Conservation (phyloP, 305 asterid genomes). For the Solanum chacoense region DNA sequence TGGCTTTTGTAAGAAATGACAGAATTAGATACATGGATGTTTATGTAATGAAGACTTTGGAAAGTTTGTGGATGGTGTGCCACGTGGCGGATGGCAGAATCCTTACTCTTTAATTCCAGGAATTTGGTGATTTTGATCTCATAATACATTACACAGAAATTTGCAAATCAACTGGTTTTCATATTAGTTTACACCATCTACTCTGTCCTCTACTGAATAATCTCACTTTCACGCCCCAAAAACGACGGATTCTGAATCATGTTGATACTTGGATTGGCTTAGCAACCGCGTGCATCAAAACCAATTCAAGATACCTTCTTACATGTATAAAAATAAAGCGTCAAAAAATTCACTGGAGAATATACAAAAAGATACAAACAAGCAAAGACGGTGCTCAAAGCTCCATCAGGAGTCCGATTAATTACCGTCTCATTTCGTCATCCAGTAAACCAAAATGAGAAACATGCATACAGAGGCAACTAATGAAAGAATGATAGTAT, state of each 20-base stretch:
- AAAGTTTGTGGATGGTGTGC: not conserved
- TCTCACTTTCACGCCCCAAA: not conserved
- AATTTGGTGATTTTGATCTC: not conserved
- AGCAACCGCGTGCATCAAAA: not conserved
- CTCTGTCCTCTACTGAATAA: not conserved
- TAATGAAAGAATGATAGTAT: slow-evolving; percentile 78
- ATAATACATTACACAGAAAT: not conserved
- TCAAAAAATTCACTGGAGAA: not conserved
- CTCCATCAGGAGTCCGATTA: not conserved
- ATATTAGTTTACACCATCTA: not conserved
- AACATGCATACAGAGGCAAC: slow-evolving; percentile 84
- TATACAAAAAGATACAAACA: slow-evolving; percentile 11
- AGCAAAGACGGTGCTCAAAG: not conserved
- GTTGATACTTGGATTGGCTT: not conserved
- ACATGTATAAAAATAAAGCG: not conserved
- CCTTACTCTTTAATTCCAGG: too few species aligned
- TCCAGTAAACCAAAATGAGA: slow-evolving; percentile 85
- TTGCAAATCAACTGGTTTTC: not conserved
- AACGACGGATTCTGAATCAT: not conserved
- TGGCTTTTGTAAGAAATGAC: not conserved
- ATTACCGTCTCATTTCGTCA: slow-evolving; percentile 50
- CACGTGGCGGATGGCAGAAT: not conserved
- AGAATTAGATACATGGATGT: not conserved
- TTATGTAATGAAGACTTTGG: not conserved
- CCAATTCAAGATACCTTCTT: not conserved